Evolutionary conservation across 2,329 filamentous ascomycete species (phyloP).

Genomic region (Emericellopsis cladophorae): DNA sequence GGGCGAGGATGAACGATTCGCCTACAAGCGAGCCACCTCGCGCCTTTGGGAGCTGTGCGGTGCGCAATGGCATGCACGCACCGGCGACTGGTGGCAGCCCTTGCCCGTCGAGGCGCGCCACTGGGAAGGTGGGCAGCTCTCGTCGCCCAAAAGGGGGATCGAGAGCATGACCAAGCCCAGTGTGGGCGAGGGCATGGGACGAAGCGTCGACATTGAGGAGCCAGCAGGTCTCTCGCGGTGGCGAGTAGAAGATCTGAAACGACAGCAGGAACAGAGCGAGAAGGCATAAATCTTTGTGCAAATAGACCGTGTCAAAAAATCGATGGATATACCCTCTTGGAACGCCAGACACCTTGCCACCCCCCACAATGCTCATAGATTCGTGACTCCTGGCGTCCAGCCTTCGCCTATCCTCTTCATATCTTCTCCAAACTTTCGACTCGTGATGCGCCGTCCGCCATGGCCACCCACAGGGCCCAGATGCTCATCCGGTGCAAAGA

Average conservation of each 20-base stretch:
- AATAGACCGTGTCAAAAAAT: not conserved
- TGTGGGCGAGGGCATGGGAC: conserved; percentile 17
- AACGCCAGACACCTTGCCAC: not conserved
- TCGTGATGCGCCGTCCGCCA: conserved; percentile 62
- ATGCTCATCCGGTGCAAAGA: conserved; percentile 83
- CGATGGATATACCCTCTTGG: conserved; percentile 6
- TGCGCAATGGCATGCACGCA: conserved; percentile 54
- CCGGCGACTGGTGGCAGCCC: conserved; percentile 59
- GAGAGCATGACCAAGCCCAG: conserved; percentile 1
- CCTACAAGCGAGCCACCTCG: conserved; percentile 64
- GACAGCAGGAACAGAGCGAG: conserved; percentile 6
- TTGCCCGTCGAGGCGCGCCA: conserved; percentile 48
- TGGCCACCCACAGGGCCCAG: conserved; percentile 37
- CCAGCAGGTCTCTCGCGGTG: conserved; percentile 25
- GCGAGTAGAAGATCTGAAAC: conserved; percentile 19
- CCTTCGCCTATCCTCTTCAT: conserved; percentile 74
- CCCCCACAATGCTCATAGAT: conserved; percentile 28
- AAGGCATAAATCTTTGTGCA: conserved; percentile 3
- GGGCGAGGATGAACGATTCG: conserved; percentile 71
- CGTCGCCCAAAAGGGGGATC: conserved; percentile 8
- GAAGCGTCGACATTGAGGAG: conserved; percentile 21
- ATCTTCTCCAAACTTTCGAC: conserved; percentile 67
- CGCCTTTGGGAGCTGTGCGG: conserved; percentile 78
- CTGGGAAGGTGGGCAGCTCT: conserved; percentile 42
- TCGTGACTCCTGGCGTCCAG: conserved; percentile 66